Evolutionary conservation across 306 rosid species (phyloP).

Genomic region (Comarum palustre): DNA sequence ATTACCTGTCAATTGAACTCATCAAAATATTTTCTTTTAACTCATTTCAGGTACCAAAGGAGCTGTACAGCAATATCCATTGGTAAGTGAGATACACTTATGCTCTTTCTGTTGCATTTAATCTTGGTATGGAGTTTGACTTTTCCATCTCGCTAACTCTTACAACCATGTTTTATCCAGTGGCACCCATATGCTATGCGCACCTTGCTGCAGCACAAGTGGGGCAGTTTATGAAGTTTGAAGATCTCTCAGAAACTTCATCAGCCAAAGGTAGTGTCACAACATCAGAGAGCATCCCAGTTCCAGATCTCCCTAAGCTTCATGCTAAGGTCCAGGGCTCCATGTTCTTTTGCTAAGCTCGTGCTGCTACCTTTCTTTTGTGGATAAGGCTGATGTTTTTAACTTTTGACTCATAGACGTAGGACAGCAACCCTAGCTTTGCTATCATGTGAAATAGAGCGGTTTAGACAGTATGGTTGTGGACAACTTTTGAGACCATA

Average conservation of each 20-base stretch:
- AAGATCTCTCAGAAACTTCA: slow-evolving; percentile 54
- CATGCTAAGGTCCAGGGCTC: slow-evolving; percentile 40
- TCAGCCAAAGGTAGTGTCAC: slow-evolving; percentile 29
- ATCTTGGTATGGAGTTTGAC: not conserved
- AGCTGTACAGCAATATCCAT: slow-evolving; percentile 73
- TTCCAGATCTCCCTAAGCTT: slow-evolving; percentile 80
- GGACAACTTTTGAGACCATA: slow-evolving; percentile 2
- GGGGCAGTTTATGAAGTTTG: slow-evolving; percentile 64
- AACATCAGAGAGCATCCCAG: slow-evolving; percentile 34
- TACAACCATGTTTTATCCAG: slow-evolving; percentile 30
- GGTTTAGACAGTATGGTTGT: slow-evolving; percentile 3
- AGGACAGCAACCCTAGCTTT: slow-evolving; percentile 27
- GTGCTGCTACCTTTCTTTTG: slow-evolving; percentile 10
- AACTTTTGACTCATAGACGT: slow-evolving; percentile 1
- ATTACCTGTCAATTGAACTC: not conserved
- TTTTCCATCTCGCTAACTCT: not conserved
- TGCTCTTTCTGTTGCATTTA: not conserved
- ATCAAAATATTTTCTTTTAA: not conserved
- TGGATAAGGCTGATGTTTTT: slow-evolving; percentile 23
- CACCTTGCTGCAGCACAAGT: slow-evolving; percentile 87
- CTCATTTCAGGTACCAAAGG: slow-evolving; percentile 77
- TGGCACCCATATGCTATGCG: slow-evolving; percentile 85
- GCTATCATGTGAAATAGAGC: slow-evolving; percentile 22
- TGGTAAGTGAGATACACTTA: slow-evolving; percentile 37
- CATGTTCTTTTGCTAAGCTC: slow-evolving; percentile 84